These are phyloP conservation scores for Seminavis robusta DNA, from an alignment of 108 stramenopile genomes.

Conservation along the genomic window DNA sequence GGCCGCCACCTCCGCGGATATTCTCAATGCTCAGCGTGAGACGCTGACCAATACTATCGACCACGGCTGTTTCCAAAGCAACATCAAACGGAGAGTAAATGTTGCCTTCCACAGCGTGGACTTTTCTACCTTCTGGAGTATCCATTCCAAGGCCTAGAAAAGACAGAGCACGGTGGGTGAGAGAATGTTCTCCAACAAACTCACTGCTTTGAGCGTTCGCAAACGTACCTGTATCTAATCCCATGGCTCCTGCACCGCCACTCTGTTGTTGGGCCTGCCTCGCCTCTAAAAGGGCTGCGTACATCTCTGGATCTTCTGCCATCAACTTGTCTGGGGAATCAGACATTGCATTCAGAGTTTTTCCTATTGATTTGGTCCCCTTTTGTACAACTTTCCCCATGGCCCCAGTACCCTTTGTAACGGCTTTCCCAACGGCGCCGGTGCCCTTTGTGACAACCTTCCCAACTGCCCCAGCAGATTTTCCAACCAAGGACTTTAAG, in stretches of 20 bases:
- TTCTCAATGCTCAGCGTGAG: slow-evolving; percentile 84
- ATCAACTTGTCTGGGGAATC: slow-evolving; percentile 53
- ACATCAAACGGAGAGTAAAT: slow-evolving; percentile 46
- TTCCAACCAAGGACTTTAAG: slow-evolving; percentile 20
- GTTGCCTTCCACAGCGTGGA: slow-evolving; percentile 29
- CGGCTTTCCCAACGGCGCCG: slow-evolving; percentile 13
- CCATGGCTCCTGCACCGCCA: slow-evolving; percentile 14
- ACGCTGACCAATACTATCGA: slow-evolving; percentile 86
- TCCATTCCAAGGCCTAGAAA: slow-evolving; percentile 8
- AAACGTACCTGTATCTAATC: slow-evolving; percentile 39
- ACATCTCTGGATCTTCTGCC: slow-evolving; percentile 24
- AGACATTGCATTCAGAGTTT: slow-evolving; percentile 56
- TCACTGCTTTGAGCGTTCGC: slow-evolving; percentile 2
- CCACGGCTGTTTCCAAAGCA: slow-evolving; percentile 72
- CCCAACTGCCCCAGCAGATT: slow-evolving; percentile 1
- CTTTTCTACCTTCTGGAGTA: slow-evolving; percentile 48
- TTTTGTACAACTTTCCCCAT: slow-evolving; percentile 59
- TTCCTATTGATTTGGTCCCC: slow-evolving; percentile 69
- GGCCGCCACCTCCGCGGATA: slow-evolving; percentile 86
- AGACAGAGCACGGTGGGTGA: not conserved
- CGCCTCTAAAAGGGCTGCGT: too few relatives aligned
- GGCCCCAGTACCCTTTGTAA: not conserved
- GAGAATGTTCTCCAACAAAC: slow-evolving; percentile 14
- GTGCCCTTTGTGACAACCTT: slow-evolving; percentile 3
- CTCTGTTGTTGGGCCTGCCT: too few relatives aligned